phyloP scores from a whole-genome alignment of 768 basidiomycete genomes.

The Serendipita vermifera region DNA sequence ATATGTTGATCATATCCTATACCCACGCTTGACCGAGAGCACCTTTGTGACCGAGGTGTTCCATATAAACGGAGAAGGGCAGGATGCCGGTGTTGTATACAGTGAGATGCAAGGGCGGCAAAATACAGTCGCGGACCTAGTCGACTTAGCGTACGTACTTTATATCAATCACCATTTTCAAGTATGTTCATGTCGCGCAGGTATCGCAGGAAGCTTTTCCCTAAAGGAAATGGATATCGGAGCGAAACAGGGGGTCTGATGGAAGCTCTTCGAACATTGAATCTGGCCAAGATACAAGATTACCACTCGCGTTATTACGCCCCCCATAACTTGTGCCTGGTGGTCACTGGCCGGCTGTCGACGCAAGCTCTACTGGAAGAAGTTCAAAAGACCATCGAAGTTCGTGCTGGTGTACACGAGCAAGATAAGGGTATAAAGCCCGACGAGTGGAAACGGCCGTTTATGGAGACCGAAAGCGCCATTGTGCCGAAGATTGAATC shows the following conservation, averaged over 20 bases:
- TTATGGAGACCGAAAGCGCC: slow-evolving; percentile 75
- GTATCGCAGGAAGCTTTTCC: slow-evolving; percentile 68
- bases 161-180: slow-evolving; percentile 3
- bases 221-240: slow-evolving; percentile 72
- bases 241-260: slow-evolving; percentile 96
- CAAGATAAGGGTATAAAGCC: slow-evolving; percentile 61
- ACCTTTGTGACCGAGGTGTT: slow-evolving; percentile 76
- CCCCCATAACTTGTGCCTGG: slow-evolving; percentile 86
- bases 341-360: slow-evolving; percentile 78
- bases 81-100: slow-evolving; percentile 93
- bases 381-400: slow-evolving; percentile 72
- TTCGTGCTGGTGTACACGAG: slow-evolving; percentile 59
- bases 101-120: slow-evolving; percentile 95
- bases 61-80: slow-evolving; percentile 80
- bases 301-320: slow-evolving; percentile 87
- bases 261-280: slow-evolving; percentile 75
- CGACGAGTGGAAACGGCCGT: slow-evolving; percentile 85
- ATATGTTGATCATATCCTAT: slow-evolving; percentile 91
- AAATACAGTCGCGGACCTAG: slow-evolving; percentile 82
- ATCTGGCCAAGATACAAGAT: slow-evolving; percentile 56
- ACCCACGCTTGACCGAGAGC: slow-evolving; percentile 83
- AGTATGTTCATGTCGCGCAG: slow-evolving; percentile 27
- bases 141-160: slow-evolving; percentile 60
- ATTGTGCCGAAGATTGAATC: slow-evolving; percentile 27
- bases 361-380: slow-evolving; percentile 65